Conservation (phyloP, 306 rosid species). For the cucumber (Cucumis sativus) region DNA sequence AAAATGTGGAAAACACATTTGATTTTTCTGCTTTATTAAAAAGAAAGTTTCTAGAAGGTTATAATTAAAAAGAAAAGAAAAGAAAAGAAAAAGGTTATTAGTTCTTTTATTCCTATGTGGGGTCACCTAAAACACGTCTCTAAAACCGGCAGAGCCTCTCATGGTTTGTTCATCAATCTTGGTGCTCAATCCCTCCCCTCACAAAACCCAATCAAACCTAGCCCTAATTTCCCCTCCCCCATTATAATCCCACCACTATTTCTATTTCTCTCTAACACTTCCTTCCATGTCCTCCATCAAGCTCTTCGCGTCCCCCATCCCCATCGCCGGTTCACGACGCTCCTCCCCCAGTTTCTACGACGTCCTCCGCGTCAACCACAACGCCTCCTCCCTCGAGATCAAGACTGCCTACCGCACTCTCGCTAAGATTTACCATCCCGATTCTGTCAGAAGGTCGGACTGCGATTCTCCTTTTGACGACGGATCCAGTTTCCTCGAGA, state of each 20-base stretch:
- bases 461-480: conserved; percentile 8
- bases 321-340: not conserved
- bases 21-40: too few relatives aligned
- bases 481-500: conserved; percentile 51
- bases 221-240: not conserved
- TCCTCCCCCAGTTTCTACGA: conserved; percentile 25
- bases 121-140: not conserved
- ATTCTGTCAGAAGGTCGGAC: conserved; percentile 22
- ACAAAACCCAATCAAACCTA: not conserved
- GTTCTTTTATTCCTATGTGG: not conserved
- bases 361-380: conserved; percentile 21
- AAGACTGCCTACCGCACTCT: conserved; percentile 37
- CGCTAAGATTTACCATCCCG: conserved; percentile 61
- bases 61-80: not conserved
- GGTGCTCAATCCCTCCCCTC: not conserved
- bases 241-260: not conserved
- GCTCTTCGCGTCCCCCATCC: not conserved
- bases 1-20: too few relatives aligned
- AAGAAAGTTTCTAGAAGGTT: not conserved
- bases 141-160: not conserved
- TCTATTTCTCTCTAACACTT: not conserved
- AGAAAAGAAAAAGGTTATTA: not conserved
- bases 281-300: conserved; percentile 18
- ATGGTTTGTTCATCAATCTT: not conserved
- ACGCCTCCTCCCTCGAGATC: conserved; percentile 37